Evolutionary conservation across 83 land plant species (phyloP).

Genomic region (Thuja plicata): DNA sequence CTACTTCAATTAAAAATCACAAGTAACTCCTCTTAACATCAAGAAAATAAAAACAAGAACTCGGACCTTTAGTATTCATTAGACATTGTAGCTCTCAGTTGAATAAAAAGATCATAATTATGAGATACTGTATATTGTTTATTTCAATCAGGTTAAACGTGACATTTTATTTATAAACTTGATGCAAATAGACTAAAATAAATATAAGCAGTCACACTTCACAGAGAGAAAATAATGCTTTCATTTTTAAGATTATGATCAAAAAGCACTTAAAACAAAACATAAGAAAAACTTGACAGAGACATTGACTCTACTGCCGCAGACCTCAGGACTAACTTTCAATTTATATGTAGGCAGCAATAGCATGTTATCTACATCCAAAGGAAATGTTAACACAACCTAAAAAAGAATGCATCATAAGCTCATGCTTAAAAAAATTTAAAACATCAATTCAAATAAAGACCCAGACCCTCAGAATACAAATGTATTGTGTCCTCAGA

Average conservation of each 20-base stretch:
- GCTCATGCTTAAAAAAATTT: background rate
- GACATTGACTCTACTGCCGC: background rate
- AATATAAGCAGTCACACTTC: too few relatives aligned
- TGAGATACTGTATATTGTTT: background rate
- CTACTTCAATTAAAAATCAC: background rate
- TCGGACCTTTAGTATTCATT: background rate
- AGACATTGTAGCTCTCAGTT: background rate
- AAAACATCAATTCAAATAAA: background rate
- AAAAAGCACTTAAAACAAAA: background rate
- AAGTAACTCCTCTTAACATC: background rate
- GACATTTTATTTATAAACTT: background rate
- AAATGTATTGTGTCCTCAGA: background rate
- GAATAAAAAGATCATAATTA: background rate
- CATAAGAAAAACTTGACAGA: background rate
- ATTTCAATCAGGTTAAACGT: background rate
- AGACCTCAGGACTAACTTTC: background rate
- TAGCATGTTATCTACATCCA: background rate
- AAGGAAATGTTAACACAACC: background rate
- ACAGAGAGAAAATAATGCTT: background rate
- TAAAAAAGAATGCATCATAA: background rate
- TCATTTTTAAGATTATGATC: background rate
- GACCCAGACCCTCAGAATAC: background rate
- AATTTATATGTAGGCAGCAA: background rate
- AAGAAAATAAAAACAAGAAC: background rate
- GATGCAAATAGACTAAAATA: background rate